phyloP scores from a whole-genome alignment of 352 stramenopile genomes.

The Aphanomyces invadans region DNA sequence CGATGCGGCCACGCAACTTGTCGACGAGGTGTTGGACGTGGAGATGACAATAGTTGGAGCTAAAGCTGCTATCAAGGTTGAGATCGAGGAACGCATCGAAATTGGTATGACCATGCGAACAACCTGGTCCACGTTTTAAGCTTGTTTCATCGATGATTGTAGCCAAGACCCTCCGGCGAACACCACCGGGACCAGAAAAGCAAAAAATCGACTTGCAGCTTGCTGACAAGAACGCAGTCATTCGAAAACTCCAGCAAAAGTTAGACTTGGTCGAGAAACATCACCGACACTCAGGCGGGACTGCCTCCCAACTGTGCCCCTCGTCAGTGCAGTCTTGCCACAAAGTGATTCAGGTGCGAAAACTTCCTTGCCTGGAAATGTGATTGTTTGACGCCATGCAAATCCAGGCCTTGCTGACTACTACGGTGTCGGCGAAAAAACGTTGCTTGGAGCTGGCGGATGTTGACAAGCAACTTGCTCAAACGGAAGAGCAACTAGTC shows the following conservation, averaged over 20 bases:
- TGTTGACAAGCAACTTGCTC: constrained; percentile 31
- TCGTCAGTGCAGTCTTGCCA: constrained; percentile 36
- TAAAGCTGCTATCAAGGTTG: constrained; percentile 42
- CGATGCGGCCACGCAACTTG: constrained; percentile 28
- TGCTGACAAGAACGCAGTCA: constrained; percentile 44
- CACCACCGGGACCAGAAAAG: constrained; percentile 24
- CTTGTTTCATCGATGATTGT: constrained; percentile 25
- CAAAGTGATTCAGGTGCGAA: constrained; percentile 39
- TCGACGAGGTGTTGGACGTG: constrained; percentile 38
- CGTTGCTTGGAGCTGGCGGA: constrained; percentile 35
- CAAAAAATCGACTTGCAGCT: constrained; percentile 34
- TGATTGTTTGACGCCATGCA: neutral
- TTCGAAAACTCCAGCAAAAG: constrained; percentile 56
- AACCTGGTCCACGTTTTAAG: too few relatives aligned
- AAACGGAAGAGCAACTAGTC: constrained; percentile 31
- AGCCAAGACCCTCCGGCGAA: constrained; percentile 17
- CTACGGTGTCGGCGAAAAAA: constrained; percentile 34
- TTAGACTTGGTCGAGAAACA: constrained; percentile 47
- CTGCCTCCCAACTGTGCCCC: constrained; percentile 36
- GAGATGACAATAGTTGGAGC: constrained; percentile 41
- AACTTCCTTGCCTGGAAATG: neutral
- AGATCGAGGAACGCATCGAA: constrained; percentile 46
- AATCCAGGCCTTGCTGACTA: constrained; percentile 35
- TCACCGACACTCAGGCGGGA: constrained; percentile 32
- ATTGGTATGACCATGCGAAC: constrained; percentile 44